Evolutionary conservation across 345 rosid species (phyloP).

Genomic region (Gossypium mustelinum): DNA sequence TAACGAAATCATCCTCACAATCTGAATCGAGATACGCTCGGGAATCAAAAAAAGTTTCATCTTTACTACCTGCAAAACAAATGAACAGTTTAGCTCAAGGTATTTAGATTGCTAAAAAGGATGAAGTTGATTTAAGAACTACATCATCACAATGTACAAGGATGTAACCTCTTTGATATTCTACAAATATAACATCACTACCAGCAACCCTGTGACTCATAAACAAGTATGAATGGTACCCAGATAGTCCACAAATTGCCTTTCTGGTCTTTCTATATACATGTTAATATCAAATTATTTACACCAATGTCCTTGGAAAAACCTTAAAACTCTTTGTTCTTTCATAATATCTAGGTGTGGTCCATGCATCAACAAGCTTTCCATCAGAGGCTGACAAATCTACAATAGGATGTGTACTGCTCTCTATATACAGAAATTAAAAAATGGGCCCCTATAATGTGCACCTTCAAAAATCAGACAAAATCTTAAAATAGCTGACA

Average conservation of each 20-base stretch:
- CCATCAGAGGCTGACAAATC: conserved; percentile 5
- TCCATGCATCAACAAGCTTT: conserved; percentile 19
- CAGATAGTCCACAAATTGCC: background rate
- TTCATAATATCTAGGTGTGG: conserved; percentile 2
- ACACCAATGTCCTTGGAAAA: background rate
- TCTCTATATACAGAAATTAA: conserved; percentile 4
- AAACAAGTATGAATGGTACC: no score
- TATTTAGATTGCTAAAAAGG: background rate
- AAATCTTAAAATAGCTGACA: background rate
- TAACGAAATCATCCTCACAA: conserved; percentile 84
- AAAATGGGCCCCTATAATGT: conserved; percentile 4
- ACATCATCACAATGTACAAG: no score
- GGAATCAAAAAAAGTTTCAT: conserved; percentile 81
- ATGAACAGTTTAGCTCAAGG: background rate
- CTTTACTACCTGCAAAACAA: conserved; percentile 64
- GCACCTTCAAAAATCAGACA: conserved; percentile 10
- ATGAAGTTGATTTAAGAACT: background rate
- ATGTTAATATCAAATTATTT: background rate
- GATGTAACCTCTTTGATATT: background rate
- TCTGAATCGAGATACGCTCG: conserved; percentile 76
- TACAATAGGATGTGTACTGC: conserved; percentile 3
- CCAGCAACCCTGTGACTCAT: background rate
- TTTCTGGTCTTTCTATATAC: conserved; percentile 4
- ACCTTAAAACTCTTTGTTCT: background rate
- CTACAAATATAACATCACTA: background rate